Percentiles rank a stretch among this genome's conserved stretches.
Conservation (phyloP, 345 rosid genomes). For the Sapria himalayana region DNA sequence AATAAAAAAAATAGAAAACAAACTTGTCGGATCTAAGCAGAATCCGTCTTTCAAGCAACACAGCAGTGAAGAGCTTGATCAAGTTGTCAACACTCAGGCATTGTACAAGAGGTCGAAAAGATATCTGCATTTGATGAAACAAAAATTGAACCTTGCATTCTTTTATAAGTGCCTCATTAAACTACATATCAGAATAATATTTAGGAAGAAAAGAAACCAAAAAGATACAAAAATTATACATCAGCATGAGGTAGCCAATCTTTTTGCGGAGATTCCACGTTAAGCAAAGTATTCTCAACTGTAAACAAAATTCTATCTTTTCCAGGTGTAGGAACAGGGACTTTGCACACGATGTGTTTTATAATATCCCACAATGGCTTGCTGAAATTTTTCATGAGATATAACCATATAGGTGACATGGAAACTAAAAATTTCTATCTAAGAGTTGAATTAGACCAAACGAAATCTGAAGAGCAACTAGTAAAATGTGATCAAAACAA, state of each 20-base stretch:
- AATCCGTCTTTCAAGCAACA: slow-evolving; percentile 79
- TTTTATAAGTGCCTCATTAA: too few species aligned
- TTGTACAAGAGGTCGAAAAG: slow-evolving; percentile 87
- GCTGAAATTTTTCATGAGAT: slow-evolving; percentile 38
- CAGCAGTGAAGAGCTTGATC: slow-evolving; percentile 70
- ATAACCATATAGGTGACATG: too few species aligned
- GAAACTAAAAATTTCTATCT: too few species aligned
- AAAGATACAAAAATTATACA: slow-evolving; percentile 25
- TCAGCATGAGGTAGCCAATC: slow-evolving; percentile 88
- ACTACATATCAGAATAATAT: slow-evolving; percentile 6
- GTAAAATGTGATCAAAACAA: too few species aligned
- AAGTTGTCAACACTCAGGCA: slow-evolving; percentile 93
- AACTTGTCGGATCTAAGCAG: slow-evolving; percentile 94
- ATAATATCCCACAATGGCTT: slow-evolving; percentile 88
- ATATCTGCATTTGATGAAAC: slow-evolving; percentile 40
- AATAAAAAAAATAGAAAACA: slow-evolving; percentile 9
- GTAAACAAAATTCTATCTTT: slow-evolving; percentile 79
- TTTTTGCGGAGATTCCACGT: slow-evolving; percentile 82
- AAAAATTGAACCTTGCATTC: too few species aligned
- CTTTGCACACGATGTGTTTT: slow-evolving; percentile 49
- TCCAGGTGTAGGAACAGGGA: slow-evolving; percentile 89
- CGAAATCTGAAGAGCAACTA: too few species aligned
- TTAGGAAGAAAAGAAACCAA: slow-evolving; percentile 1
- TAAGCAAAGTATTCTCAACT: slow-evolving; percentile 65
- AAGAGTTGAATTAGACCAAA: too few species aligned